Evolutionary conservation across 129 eudicot species (phyloP).

Genomic region (Scalesia atractyloides): DNA sequence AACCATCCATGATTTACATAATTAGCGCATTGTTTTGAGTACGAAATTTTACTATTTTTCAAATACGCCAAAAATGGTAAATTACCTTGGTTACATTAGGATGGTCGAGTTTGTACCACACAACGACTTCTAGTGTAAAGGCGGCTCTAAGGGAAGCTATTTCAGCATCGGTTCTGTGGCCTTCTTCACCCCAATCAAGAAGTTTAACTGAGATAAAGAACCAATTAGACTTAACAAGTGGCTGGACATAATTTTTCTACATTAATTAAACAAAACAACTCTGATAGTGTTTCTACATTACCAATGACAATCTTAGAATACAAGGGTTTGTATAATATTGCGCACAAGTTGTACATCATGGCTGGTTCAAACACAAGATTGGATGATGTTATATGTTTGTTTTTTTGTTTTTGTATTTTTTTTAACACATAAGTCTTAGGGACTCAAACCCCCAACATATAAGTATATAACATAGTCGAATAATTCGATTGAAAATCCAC

Average conservation of each 20-base stretch:
- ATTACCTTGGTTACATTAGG: conserved; percentile 93
- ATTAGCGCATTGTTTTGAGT: background rate
- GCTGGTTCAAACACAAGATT: background rate
- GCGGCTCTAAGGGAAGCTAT: conserved; percentile 79
- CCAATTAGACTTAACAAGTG: background rate
- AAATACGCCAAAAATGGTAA: background rate
- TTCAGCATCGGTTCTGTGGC: conserved; percentile 83
- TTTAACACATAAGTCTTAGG: background rate
- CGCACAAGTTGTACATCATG: background rate
- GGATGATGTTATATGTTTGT: no score
- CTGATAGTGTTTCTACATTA: no score
- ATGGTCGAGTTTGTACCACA: conserved; percentile 94
- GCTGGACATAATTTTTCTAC: background rate
- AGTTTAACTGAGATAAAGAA: conserved; percentile 59
- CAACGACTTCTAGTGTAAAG: conserved; percentile 91
- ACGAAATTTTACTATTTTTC: no score
- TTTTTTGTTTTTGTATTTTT: no score
- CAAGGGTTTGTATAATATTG: no score
- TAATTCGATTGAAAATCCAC: background rate
- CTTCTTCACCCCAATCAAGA: conserved; percentile 97
- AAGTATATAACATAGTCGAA: background rate
- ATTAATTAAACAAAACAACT: no score
- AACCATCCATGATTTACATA: background rate
- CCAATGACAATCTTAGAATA: no score
- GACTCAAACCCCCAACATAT: background rate